Percentiles rank a stretch among this genome's conserved stretches.
phyloP scores from a whole-genome alignment of 768 basidiomycete species.

The Pholiota molesta region DNA sequence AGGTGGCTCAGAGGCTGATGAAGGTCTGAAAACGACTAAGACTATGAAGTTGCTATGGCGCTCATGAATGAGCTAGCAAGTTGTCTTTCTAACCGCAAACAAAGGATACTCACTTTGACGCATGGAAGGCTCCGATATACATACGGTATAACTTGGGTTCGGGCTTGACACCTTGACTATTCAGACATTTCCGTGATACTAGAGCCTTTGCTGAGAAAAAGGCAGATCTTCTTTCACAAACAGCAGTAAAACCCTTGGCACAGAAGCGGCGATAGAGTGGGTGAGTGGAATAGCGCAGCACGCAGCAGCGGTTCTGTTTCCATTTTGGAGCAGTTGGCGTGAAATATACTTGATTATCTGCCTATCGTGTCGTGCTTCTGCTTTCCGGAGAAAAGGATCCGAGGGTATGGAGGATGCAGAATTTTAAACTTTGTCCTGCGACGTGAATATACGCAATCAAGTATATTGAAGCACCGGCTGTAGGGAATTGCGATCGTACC shows the following conservation, averaged over 20 bases:
- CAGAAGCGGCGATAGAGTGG: conserved; percentile 24
- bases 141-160: not conserved
- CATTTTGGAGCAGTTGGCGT: not conserved
- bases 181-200: not conserved
- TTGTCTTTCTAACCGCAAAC: not conserved
- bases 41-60: not conserved
- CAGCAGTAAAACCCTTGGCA: conserved; percentile 3
- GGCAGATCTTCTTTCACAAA: not conserved
- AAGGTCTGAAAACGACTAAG: not conserved
- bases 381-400: not conserved
- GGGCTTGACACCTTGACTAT: not conserved
- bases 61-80: not conserved
- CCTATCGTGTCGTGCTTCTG: not conserved
- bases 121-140: not conserved
- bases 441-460: not conserved
- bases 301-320: conserved; percentile 17
- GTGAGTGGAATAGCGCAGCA: conserved; percentile 2
- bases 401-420: not conserved
- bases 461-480: not conserved
- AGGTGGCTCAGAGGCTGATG: not conserved
- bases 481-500: not conserved
- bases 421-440: not conserved
- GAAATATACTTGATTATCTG: not conserved
- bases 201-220: not conserved
- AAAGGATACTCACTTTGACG: not conserved